Evolutionary conservation across 2,329 filamentous ascomycete species (phyloP).

Genomic region (Zasmidium cellare): DNA sequence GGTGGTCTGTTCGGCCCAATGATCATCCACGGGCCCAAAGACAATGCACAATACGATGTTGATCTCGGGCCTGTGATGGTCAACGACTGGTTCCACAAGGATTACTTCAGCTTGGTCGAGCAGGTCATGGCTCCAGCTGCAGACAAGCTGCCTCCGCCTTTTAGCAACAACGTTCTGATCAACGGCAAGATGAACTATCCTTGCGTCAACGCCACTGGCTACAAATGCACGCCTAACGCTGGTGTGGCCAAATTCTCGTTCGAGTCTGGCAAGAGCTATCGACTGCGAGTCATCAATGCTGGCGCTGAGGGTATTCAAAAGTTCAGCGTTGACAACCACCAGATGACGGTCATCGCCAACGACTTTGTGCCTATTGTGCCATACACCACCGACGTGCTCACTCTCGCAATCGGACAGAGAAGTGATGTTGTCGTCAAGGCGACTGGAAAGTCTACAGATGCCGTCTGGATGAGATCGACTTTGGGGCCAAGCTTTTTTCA

Average conservation of each 20-base stretch:
- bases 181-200: constrained; percentile 32
- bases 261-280: constrained; percentile 41
- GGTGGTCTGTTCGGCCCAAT: constrained; percentile 44
- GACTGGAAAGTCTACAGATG: constrained; percentile 27
- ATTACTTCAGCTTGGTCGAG: constrained; percentile 33
- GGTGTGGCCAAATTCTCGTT: constrained; percentile 40
- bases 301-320: constrained; percentile 44
- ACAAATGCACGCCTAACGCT: constrained; percentile 33
- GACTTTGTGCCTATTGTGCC: constrained; percentile 46
- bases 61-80: constrained; percentile 46
- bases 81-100: constrained; percentile 45
- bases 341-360: constrained; percentile 43
- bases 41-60: constrained; percentile 43
- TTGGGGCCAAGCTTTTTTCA: constrained; percentile 63
- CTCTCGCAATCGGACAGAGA: constrained; percentile 61
- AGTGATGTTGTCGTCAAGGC: constrained; percentile 48
- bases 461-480: constrained; percentile 40
- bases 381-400: constrained; percentile 40
- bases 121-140: constrained; percentile 31
- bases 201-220: constrained; percentile 30
- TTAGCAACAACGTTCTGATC: constrained; percentile 30
- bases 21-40: constrained; percentile 45
- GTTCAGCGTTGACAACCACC: constrained; percentile 51
- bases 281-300: constrained; percentile 45
- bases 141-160: constrained; percentile 24